Evolutionary conservation across 1,284 basidiomycete species (phyloP), one percentile per base, ranked within the genome.

Genomic region (Meripilus lineatus): DNA sequence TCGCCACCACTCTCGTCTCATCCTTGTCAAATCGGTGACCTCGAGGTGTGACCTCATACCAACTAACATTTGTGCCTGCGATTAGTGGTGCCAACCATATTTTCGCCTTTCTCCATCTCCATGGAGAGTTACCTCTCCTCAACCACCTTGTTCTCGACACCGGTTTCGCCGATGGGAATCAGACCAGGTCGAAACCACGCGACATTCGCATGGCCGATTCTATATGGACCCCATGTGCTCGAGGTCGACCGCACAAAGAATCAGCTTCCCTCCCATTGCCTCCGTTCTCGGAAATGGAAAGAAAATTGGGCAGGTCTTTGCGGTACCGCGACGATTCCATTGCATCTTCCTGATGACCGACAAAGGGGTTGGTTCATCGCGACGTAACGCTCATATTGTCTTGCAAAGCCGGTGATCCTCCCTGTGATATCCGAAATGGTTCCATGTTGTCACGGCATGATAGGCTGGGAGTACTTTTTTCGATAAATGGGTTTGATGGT

Each of bases 71-170:
- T n/a, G n/a, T n/a, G n/a, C n/a, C n/a, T n/a, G n/a, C n/a, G n/a
- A n/a, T n/a, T n/a, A n/a, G n/a, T n/a, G n/a, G n/a, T n/a, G n/a
- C n/a, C n/a, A n/a, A n/a, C n/a, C n/a, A n/a, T n/a, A n/a, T n/a
- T n/a, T n/a, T n/a, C n/a, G n/a, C n/a, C n/a, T n/a, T n/a, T n/a
- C n/a, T n/a, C n/a, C n/a, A n/a, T n/a, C n/a, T n/a, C n/a, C n/a
- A n/a, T 96, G 44, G 91, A 93, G 63, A 93, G n/a, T n/a, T n/a
- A 51, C 55, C 18, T 18, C n/a, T 30, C 28, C n/a, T 30, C 10
- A 30, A 10, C 10, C n/a, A 8, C 28, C 10, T 8, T 8, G n/a
- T 30, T 8, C n/a, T n/a, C 28, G 28, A 10, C n/a, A 30, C n/a
- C 8, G 10, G 28, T 25, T 14, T 26, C 23, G 21, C 38, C 23